These are phyloP conservation scores for Fusarium mundagurra DNA, from an alignment of 2,329 filamentous ascomycete species.

Conservation along the genomic window DNA sequence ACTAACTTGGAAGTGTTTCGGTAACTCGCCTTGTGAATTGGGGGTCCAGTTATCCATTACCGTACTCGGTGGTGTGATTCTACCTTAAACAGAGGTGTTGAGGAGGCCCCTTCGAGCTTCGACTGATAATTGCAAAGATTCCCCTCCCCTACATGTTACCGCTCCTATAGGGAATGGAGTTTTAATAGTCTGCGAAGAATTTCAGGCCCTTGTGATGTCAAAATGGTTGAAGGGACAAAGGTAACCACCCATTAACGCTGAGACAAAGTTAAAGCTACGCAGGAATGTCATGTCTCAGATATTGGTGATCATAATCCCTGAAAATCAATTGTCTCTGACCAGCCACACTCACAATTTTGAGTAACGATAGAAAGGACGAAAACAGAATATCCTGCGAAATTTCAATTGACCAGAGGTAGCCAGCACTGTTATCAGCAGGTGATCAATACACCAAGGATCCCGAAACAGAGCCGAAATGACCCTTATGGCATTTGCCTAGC, in stretches of 20 bases:
- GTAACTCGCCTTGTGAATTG: background rate
- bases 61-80: background rate
- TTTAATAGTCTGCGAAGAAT: background rate
- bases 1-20: background rate
- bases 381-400: background rate
- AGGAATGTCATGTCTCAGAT: slow-evolving; percentile 18
- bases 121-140: background rate
- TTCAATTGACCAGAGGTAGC: background rate
- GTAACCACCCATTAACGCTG: background rate
- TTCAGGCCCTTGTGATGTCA: background rate
- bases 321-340: slow-evolving; percentile 3
- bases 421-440: background rate
- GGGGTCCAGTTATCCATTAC: background rate
- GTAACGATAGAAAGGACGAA: background rate
- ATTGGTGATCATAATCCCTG: background rate
- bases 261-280: slow-evolving; percentile 3
- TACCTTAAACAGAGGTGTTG: background rate
- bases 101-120: background rate
- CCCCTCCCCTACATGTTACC: background rate
- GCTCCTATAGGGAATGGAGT: background rate
- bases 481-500: background rate
- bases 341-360: background rate
- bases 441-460: background rate
- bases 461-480: slow-evolving; percentile 35
- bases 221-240: background rate